Evolutionary conservation across 257 asterid genomes (phyloP), one percentile per base, ranked within the genome.

Genomic region (Ocimum tenuiflorum): DNA sequence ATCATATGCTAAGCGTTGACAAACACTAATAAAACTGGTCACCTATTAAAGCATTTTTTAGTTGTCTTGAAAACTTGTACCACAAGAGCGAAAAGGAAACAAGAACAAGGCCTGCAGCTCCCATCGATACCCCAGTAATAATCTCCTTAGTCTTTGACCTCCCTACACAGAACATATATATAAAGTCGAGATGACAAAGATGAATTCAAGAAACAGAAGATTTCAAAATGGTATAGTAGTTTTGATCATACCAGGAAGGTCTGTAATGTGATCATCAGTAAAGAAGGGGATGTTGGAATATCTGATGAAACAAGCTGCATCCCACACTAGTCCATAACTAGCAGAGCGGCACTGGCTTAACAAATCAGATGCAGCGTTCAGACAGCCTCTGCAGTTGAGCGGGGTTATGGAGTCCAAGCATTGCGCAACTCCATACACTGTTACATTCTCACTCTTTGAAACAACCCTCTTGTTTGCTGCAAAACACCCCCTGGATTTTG

Each of bases 271-370:
- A 61, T 84, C 82, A 54, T 72, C 82, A 18, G 83, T 48, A 29
- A 91, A 88, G 69, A 91, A 88, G 0, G 89, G 75, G 3, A 73
- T 57, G 31, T 42, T 69, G 0, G 96, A 88, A 62, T 78, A 90
- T 69, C 97, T 75, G 55, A 86, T 56, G 13, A 84, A 91, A 60
- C 96, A 91, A 0, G 80, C 96, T 1, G 85, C 87, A 64, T 88
- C 96, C 31, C 31, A 27, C 3, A 27, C 31, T 2, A 4, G 3
- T 27, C 31, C 31, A 27, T 27, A 4, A 27, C 3, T 27, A 27
- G 31, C 31, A 27, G 31, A 27, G 31, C 31, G 31, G 31, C 31
- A 27, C 4, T 27, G 31, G 3, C 4, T 2, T 27, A 27, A 27
- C 2, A 27, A 4, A 1, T 27, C 3, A 27, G 4, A 4, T 27